These are phyloP conservation scores for Heliamphora pulchella DNA, from an alignment of 179 eudicot species.

Conservation along the genomic window DNA sequence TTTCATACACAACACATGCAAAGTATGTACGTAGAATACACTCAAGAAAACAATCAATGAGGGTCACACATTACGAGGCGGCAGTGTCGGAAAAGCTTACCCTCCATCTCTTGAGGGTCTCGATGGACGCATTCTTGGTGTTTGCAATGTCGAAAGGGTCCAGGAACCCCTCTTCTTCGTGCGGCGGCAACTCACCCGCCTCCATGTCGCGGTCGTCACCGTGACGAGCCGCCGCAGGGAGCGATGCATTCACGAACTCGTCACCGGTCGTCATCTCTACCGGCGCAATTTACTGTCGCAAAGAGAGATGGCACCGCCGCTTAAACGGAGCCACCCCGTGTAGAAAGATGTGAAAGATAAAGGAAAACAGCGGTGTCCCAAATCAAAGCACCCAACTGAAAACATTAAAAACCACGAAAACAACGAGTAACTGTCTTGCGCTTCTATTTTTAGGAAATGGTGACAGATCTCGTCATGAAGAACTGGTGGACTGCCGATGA, in stretches of 20 bases:
- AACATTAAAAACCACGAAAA: neutral
- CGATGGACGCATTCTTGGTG: slow-evolving; percentile 61
- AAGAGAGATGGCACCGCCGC: slow-evolving; percentile 15
- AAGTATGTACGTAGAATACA: neutral
- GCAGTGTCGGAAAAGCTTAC: slow-evolving; percentile 26
- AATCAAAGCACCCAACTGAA: neutral
- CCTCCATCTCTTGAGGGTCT: slow-evolving; percentile 71
- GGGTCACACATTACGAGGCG: neutral
- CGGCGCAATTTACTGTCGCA: neutral
- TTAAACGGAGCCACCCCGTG: slow-evolving; percentile 6
- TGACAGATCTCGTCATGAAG: neutral
- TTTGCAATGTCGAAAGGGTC: slow-evolving; percentile 76
- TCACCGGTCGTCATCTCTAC: slow-evolving; percentile 9
- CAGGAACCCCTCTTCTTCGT: slow-evolving; percentile 27
- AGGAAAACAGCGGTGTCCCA: neutral
- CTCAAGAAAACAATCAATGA: neutral
- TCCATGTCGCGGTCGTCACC: slow-evolving; percentile 20
- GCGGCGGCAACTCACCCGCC: slow-evolving; percentile 12
- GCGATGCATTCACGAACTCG: neutral
- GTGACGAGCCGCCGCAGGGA: neutral
- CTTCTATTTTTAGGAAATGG: slow-evolving; percentile 2
- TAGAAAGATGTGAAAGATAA: neutral
- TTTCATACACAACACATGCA: neutral
- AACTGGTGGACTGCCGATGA: neutral
- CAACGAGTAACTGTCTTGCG: neutral